These are phyloP conservation scores for Russula vinacea DNA, from an alignment of 768 basidiomycete genomes.

Conservation along the genomic window DNA sequence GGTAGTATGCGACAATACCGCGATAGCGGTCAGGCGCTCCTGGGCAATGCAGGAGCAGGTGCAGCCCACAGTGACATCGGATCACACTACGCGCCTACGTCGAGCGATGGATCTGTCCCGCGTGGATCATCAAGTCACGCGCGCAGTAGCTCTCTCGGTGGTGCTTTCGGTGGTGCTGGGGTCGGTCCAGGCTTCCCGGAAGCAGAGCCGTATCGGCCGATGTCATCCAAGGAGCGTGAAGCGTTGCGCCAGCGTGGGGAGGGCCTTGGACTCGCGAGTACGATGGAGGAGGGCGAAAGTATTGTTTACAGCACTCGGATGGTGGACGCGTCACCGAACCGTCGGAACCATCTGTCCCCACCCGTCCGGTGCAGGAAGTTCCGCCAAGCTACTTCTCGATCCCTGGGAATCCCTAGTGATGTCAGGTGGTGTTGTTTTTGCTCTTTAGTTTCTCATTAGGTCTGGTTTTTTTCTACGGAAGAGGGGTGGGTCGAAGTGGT, in stretches of 20 bases:
- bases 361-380: constrained; percentile 31
- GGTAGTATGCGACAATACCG: constrained; percentile 35
- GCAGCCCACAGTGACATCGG: constrained; percentile 27
- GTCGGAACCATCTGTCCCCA: constrained; percentile 3
- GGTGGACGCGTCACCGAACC: constrained; percentile 29
- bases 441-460: neutral
- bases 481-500: neutral
- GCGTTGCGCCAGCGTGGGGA: constrained; percentile 29
- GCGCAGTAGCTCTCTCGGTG: neutral
- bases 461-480: neutral
- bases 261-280: constrained; percentile 33
- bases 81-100: constrained; percentile 28
- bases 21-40: constrained; percentile 29
- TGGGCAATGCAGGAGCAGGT: constrained; percentile 27
- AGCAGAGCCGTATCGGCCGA: constrained; percentile 25
- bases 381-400: constrained; percentile 17
- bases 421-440: neutral
- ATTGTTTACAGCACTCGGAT: constrained; percentile 35
- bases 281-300: constrained; percentile 19
- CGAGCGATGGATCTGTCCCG: constrained; percentile 2
- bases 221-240: constrained; percentile 36
- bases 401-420: neutral
- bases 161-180: neutral
- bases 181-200: neutral
- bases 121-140: neutral